These are phyloP conservation scores for Coniosporium tulheliwenetii DNA, from an alignment of 2,329 filamentous ascomycete genomes.

Conservation along the genomic window DNA sequence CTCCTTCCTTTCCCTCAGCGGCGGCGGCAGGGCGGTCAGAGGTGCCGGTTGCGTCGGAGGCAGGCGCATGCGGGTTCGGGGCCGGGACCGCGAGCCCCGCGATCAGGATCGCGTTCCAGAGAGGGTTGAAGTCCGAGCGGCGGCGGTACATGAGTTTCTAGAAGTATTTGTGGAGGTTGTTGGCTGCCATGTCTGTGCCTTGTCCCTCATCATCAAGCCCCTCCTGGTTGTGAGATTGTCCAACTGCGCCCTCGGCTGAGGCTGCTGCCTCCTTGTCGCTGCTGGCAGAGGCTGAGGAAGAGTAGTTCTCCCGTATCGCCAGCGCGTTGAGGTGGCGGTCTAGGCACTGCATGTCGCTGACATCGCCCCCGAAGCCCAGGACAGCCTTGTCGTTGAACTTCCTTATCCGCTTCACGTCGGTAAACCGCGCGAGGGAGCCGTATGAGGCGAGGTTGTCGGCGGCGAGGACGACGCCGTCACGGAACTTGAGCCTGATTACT, in stretches of 20 bases:
- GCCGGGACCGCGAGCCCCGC: slow-evolving; percentile 46
- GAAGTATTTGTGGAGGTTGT: slow-evolving; percentile 93
- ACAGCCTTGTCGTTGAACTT: slow-evolving; percentile 73
- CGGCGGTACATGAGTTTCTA: slow-evolving; percentile 92
- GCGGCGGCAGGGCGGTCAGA: no score
- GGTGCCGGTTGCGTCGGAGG: no score
- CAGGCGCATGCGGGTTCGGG: slow-evolving; percentile 39
- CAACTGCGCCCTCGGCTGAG: no score
- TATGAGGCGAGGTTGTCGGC: slow-evolving; percentile 97
- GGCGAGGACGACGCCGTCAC: slow-evolving; percentile 88
- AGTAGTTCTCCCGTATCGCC: slow-evolving; percentile 80
- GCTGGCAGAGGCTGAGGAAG: no score
- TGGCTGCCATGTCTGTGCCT: slow-evolving; percentile 51
- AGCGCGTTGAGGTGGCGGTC: slow-evolving; percentile 81
- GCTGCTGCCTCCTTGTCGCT: no score
- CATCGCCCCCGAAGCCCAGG: slow-evolving; percentile 89
- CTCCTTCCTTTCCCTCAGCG: no score
- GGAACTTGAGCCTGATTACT: slow-evolving; percentile 89
- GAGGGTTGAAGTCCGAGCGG: slow-evolving; percentile 85
- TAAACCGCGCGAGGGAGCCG: slow-evolving; percentile 89
- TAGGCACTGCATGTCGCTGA: slow-evolving; percentile 98
- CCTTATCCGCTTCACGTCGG: slow-evolving; percentile 89
- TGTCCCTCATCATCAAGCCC: background rate
- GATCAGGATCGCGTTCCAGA: slow-evolving; percentile 93
- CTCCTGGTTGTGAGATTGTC: no score